phyloP scores from a whole-genome alignment of 2,329 filamentous ascomycete genomes.

The Verticillium albo-atrum region DNA sequence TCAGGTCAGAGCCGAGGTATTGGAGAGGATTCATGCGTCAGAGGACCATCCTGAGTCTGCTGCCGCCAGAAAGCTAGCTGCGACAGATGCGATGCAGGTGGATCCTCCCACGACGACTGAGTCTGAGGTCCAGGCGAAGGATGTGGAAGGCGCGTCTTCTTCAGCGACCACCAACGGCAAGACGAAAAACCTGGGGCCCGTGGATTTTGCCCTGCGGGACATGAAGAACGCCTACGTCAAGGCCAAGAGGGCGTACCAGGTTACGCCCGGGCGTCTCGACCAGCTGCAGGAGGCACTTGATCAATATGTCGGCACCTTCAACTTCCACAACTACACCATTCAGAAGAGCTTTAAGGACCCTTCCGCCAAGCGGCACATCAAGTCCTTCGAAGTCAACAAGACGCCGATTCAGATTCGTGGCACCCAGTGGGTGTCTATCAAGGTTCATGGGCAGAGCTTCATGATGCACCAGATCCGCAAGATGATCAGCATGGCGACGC shows the following conservation, averaged over 20 bases:
- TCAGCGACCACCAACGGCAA: conserved; percentile 23
- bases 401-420: conserved; percentile 80
- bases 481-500: conserved; percentile 90
- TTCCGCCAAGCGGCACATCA: conserved; percentile 85
- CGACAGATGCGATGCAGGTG: conserved; percentile 8
- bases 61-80: conserved; percentile 11
- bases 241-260: conserved; percentile 82
- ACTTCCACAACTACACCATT: conserved; percentile 98
- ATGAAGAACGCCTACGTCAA: conserved; percentile 78
- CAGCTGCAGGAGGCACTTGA: conserved; percentile 72
- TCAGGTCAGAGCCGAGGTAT: conserved; percentile 56
- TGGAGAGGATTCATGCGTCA: conserved; percentile 53
- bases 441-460: conserved; percentile 96
- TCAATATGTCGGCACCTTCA: conserved; percentile 76
- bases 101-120: conserved; percentile 2
- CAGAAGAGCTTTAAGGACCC: conserved; percentile 78
- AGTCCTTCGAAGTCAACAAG: conserved; percentile 76
- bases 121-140: conserved; percentile 6
- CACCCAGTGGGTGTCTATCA: conserved; percentile 92
- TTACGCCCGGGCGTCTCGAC: conserved; percentile 64
- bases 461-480: conserved; percentile 99
- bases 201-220: conserved; percentile 63
- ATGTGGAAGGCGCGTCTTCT: conserved; percentile 10
- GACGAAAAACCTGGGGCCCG: conserved; percentile 39
- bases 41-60: conserved; percentile 17